Percentiles rank a stretch among this genome's conserved stretches.
Conservation (phyloP, 768 basidiomycete genomes). For the Lactarius vividus region DNA sequence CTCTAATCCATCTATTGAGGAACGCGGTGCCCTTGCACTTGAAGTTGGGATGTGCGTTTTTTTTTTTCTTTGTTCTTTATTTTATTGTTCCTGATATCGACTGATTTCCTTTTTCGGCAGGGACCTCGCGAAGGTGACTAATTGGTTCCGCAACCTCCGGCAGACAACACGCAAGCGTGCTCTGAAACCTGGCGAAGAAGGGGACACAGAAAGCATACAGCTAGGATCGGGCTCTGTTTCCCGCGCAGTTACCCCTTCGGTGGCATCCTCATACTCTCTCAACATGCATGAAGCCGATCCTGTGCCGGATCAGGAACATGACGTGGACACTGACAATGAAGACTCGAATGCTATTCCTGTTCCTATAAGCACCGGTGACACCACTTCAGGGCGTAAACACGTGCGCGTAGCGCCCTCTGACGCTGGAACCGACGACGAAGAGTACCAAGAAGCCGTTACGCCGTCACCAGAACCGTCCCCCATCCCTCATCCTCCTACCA, state of each 20-base stretch:
- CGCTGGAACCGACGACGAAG: slow-evolving; percentile 46
- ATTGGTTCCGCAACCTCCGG: slow-evolving; percentile 84
- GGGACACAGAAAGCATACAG: slow-evolving; percentile 34
- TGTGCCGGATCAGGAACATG: slow-evolving; percentile 31
- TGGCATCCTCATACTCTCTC: slow-evolving; percentile 47
- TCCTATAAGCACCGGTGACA: slow-evolving; percentile 3
- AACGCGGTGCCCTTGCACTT: slow-evolving; percentile 66
- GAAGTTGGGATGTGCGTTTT: slow-evolving; percentile 64
- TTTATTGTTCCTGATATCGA: slow-evolving; percentile 10
- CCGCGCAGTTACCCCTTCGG: slow-evolving; percentile 51
- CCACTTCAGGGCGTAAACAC: slow-evolving; percentile 11
- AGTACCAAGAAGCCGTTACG: slow-evolving; percentile 71
- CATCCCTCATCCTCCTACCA: slow-evolving; percentile 32
- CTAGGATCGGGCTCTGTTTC: slow-evolving; percentile 46
- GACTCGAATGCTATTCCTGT: slow-evolving; percentile 7
- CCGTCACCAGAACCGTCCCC: slow-evolving; percentile 58
- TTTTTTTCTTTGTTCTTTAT: not conserved
- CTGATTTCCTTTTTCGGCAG: slow-evolving; percentile 30
- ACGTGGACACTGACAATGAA: slow-evolving; percentile 50
- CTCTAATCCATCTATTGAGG: slow-evolving; percentile 73
- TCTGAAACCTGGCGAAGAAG: slow-evolving; percentile 49
- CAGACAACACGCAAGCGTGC: slow-evolving; percentile 76
- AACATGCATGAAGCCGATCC: slow-evolving; percentile 44
- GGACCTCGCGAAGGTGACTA: slow-evolving; percentile 83
- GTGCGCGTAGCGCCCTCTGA: slow-evolving; percentile 22